Evolutionary conservation across 768 basidiomycete species (phyloP).

Genomic region (Pleurotus pulmonarius): DNA sequence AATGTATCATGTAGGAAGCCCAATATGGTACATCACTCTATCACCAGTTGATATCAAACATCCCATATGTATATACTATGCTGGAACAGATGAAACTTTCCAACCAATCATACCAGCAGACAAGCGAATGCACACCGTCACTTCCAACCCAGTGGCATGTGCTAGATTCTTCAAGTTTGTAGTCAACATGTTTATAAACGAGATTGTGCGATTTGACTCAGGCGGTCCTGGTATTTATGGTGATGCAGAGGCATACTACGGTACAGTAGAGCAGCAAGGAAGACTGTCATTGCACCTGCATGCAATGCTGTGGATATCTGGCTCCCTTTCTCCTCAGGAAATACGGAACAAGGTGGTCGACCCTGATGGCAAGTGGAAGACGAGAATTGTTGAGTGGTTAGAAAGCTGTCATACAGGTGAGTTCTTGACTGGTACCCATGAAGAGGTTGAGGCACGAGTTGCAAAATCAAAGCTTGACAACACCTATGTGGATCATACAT

Average conservation of each 20-base stretch:
- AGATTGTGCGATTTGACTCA: constrained; percentile 19
- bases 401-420: constrained; percentile 22
- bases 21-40: not conserved
- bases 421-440: constrained; percentile 21
- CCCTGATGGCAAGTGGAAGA: constrained; percentile 1
- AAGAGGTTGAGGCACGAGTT: constrained; percentile 14
- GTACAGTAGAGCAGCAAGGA: constrained; percentile 37
- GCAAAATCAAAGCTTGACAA: not conserved
- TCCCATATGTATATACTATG: constrained; percentile 26
- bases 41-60: not conserved
- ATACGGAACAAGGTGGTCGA: constrained; percentile 19
- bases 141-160: constrained; percentile 21
- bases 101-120: constrained; percentile 9
- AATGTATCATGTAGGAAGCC: not conserved
- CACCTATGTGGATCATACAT: constrained; percentile 18
- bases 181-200: constrained; percentile 23
- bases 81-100: constrained; percentile 20
- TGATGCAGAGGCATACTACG: constrained; percentile 26
- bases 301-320: constrained; percentile 29
- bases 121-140: constrained; percentile 5
- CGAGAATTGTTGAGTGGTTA: constrained; percentile 17
- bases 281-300: constrained; percentile 31
- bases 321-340: constrained; percentile 22
- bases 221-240: constrained; percentile 23
- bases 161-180: constrained; percentile 29